These are phyloP conservation scores for Colletotrichum agaves DNA, from an alignment of 2,329 filamentous ascomycete species.

Conservation along the genomic window DNA sequence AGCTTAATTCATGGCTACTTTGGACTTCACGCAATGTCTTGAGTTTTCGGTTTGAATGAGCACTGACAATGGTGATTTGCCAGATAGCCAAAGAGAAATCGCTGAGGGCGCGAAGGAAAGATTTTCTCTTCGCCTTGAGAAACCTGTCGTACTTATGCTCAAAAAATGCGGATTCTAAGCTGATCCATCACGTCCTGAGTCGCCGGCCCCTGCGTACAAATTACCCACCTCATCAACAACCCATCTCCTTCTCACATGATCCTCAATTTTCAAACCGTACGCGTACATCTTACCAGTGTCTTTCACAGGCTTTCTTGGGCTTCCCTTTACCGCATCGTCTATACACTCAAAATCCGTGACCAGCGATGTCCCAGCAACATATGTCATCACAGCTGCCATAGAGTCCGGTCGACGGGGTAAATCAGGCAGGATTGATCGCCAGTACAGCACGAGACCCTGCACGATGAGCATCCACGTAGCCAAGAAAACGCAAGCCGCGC, in stretches of 20 bases:
- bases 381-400: conserved; percentile 42
- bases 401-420: conserved; percentile 40
- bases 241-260: conserved; percentile 1
- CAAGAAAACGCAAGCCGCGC: conserved; percentile 30
- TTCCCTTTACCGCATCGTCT: conserved; percentile 1
- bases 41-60: no score
- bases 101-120: no score
- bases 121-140: no score
- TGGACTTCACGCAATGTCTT: no score
- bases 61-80: no score
- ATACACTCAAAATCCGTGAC: conserved; percentile 37
- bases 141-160: no score
- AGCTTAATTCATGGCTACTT: no score
- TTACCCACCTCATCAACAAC: conserved; percentile 11
- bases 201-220: not conserved
- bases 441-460: conserved; percentile 36
- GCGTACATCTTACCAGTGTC: not conserved
- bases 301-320: not conserved
- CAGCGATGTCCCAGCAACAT: conserved; percentile 41
- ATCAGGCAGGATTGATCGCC: conserved; percentile 39
- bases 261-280: not conserved
- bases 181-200: not conserved
- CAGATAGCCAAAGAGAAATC: no score
- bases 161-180: not conserved
- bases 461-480: conserved; percentile 37